Conservation (phyloP, 1,284 basidiomycete genomes). For the Coniophora puteana region DNA sequence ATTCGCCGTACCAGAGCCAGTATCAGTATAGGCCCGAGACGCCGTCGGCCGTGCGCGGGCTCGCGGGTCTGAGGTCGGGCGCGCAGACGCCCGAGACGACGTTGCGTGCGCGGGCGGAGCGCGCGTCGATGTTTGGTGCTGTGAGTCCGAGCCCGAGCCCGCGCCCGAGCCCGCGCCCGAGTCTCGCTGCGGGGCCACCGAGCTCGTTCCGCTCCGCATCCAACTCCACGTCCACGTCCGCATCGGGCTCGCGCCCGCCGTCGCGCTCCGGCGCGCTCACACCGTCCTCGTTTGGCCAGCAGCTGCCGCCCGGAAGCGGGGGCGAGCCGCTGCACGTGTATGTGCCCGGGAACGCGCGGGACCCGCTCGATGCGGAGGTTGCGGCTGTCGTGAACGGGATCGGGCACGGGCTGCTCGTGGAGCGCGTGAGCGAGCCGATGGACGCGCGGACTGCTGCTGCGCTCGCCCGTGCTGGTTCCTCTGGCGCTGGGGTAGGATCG, state of each 20-base stretch:
- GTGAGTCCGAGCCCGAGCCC: constrained; percentile 22
- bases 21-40: constrained; percentile 56
- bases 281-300: constrained; percentile 46
- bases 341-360: constrained; percentile 62
- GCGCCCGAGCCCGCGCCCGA: constrained; percentile 38
- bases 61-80: constrained; percentile 29
- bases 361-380: constrained; percentile 81
- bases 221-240: constrained; percentile 43
- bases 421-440: constrained; percentile 76
- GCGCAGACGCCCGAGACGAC: constrained; percentile 69
- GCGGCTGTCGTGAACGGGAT: constrained; percentile 73
- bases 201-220: constrained; percentile 69
- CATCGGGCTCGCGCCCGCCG: constrained; percentile 55
- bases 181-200: constrained; percentile 44
- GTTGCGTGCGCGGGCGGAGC: constrained; percentile 52
- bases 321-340: constrained; percentile 65
- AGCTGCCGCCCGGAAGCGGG: too few species aligned
- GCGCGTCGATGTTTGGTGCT: constrained; percentile 50
- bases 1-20: too few species aligned
- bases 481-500: too few species aligned
- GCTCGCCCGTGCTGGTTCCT: too few species aligned
- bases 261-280: constrained; percentile 63
- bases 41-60: constrained; percentile 44
- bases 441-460: too few species aligned
- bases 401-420: constrained; percentile 69